Evolutionary conservation across 768 basidiomycete species (phyloP).

Genomic region (Boletus rufocinnamomeus): DNA sequence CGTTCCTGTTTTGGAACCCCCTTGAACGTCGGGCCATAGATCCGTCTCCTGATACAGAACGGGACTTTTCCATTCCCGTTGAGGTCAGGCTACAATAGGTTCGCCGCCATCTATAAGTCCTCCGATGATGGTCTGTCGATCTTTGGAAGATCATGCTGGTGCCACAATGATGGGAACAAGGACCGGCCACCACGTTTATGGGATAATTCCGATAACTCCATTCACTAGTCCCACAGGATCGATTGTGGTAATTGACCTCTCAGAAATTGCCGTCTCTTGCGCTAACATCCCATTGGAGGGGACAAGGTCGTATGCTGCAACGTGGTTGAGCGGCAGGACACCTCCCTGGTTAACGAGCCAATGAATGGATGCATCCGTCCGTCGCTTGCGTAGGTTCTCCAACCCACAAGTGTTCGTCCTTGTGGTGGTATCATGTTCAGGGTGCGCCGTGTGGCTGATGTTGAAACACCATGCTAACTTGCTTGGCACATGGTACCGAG

Average conservation of each 20-base stretch:
- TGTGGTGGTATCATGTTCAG: background rate
- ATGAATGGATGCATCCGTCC: background rate
- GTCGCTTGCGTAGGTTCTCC: background rate
- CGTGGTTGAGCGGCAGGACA: background rate
- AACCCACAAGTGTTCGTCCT: background rate
- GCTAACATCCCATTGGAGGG: background rate
- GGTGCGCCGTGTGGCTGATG: background rate
- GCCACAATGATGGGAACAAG: conserved; percentile 5
- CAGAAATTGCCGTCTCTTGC: background rate
- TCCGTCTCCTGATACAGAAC: conserved; percentile 13
- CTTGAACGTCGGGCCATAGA: conserved; percentile 1
- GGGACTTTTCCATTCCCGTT: background rate
- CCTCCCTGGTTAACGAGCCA: background rate
- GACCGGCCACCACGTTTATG: background rate
- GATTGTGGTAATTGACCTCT: background rate
- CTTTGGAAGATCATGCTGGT: conserved; percentile 8
- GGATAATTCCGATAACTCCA: background rate
- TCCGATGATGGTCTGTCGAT: conserved; percentile 12
- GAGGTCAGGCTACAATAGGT: background rate
- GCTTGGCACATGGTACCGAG: background rate
- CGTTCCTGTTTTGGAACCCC: conserved; percentile 6
- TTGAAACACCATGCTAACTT: background rate
- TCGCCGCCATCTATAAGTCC: background rate
- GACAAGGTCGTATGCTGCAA: background rate
- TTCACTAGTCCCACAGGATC: conserved; percentile 1